phyloP scores from a whole-genome alignment of 2,329 filamentous ascomycete genomes.

The Cryphonectria radicalis region DNA sequence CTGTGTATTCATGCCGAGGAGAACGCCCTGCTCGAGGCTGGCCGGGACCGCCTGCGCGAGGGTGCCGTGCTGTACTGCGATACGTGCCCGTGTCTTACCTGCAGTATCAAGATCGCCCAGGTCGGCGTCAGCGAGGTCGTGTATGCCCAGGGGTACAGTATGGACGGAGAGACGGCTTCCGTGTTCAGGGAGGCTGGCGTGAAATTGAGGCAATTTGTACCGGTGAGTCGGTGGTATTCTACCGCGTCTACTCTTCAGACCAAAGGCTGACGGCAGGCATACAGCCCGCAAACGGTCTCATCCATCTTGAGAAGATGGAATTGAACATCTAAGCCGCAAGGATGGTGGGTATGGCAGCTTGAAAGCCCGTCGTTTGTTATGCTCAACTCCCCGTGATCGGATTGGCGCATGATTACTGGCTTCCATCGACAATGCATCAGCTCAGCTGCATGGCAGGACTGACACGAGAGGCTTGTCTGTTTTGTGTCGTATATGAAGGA shows the following conservation, averaged over 20 bases:
- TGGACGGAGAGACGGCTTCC: slow-evolving; percentile 82
- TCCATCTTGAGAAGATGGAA: slow-evolving; percentile 62
- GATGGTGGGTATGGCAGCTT: neutral
- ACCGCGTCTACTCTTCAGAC: too few relatives aligned
- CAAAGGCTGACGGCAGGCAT: slow-evolving; percentile 1
- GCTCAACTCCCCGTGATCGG: neutral
- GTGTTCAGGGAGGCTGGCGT: slow-evolving; percentile 87
- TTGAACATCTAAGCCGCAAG: slow-evolving; percentile 32
- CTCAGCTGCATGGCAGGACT: neutral
- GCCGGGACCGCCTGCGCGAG: slow-evolving; percentile 83
- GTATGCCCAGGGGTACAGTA: slow-evolving; percentile 91
- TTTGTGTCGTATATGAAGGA: neutral
- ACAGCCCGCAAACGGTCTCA: slow-evolving; percentile 66
- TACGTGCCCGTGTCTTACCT: slow-evolving; percentile 95
- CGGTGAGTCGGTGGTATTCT: slow-evolving; percentile 57
- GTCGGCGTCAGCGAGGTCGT: slow-evolving; percentile 96
- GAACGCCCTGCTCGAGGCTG: slow-evolving; percentile 93
- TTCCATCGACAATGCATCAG: neutral
- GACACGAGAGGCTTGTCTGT: neutral
- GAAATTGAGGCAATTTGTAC: slow-evolving; percentile 82
- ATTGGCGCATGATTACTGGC: neutral
- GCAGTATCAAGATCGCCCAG: slow-evolving; percentile 97
- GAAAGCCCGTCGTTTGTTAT: neutral
- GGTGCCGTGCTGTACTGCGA: slow-evolving; percentile 89
- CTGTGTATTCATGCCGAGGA: slow-evolving; percentile 98